Evolutionary conservation across 108 stramenopile species (phyloP).

Genomic region (Aurantiochytrium sp.): DNA sequence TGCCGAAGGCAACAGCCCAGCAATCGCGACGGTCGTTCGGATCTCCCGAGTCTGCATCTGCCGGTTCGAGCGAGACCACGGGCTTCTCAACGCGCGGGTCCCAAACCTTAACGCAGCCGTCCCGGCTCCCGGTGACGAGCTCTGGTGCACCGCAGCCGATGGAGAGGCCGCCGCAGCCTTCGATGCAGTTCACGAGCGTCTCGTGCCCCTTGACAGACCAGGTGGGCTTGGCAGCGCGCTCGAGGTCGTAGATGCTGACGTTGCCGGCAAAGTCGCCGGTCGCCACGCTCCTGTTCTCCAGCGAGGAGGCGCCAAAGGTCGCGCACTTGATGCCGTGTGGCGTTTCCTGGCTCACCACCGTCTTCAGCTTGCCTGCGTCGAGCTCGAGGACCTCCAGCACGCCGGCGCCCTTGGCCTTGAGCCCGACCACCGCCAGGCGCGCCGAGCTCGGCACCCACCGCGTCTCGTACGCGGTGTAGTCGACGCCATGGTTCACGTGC

Average conservation of each 20-base stretch:
- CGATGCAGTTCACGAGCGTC: constrained; percentile 70
- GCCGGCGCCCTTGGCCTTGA: constrained; percentile 72
- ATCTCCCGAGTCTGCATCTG: constrained; percentile 50
- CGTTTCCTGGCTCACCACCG: constrained; percentile 31
- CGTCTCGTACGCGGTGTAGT: constrained; percentile 73
- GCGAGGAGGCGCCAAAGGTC: constrained; percentile 75
- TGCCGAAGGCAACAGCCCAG: constrained; percentile 80
- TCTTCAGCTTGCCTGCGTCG: constrained; percentile 61
- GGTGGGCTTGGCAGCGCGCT: constrained; percentile 43
- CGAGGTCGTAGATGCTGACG: constrained; percentile 57
- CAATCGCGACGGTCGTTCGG: constrained; percentile 63
- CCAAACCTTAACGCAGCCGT: constrained; percentile 78
- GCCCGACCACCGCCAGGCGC: constrained; percentile 63
- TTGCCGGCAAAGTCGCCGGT: constrained; percentile 66
- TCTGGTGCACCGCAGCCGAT: constrained; percentile 72
- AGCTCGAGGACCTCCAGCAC: constrained; percentile 69
- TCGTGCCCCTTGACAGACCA: constrained; percentile 64
- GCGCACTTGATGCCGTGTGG: constrained; percentile 73
- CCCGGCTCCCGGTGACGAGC: constrained; percentile 75
- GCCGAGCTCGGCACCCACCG: constrained; percentile 75
- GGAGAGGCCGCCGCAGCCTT: constrained; percentile 69
- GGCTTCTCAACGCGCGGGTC: constrained; percentile 67
- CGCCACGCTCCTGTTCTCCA: constrained; percentile 67
- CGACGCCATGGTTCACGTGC: constrained; percentile 62
- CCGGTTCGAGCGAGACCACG: constrained; percentile 67